Percentiles rank a stretch among this genome's conserved stretches.
phyloP scores from a whole-genome alignment of 2,329 filamentous ascomycete species.

The Gaeumannomyces sp. region DNA sequence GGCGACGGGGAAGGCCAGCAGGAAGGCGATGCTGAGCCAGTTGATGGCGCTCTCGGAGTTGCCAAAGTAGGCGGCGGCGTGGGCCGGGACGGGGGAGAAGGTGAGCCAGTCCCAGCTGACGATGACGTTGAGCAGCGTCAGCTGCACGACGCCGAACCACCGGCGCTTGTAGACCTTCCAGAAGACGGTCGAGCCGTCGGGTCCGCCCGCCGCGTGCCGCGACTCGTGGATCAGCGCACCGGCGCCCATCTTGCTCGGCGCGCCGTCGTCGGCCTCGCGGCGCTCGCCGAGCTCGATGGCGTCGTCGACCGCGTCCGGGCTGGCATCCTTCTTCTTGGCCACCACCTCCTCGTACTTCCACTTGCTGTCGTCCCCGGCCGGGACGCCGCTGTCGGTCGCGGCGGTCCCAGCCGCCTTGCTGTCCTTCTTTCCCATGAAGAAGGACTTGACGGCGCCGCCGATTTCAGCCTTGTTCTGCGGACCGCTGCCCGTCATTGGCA shows the following conservation, averaged over 20 bases:
- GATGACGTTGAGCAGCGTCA: constrained; percentile 85
- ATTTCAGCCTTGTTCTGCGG: not conserved
- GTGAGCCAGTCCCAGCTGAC: constrained; percentile 98
- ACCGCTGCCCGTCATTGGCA: too few species aligned
- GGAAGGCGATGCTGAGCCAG: constrained; percentile 83
- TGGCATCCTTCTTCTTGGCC: not conserved
- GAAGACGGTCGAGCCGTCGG: constrained; percentile 11
- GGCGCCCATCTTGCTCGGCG: not conserved
- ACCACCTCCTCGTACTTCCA: not conserved
- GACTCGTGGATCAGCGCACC: constrained; percentile 7
- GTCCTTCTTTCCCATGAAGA: constrained; percentile 7
- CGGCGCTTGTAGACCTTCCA: constrained; percentile 65
- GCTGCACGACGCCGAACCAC: constrained; percentile 79
- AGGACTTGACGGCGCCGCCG: not conserved
- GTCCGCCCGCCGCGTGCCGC: constrained; percentile 10
- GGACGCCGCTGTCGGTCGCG: not conserved
- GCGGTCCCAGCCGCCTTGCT: not conserved
- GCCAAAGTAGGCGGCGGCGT: constrained; percentile 67
- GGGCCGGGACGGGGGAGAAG: constrained; percentile 74
- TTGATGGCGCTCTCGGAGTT: constrained; percentile 75
- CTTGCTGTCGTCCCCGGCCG: too few species aligned
- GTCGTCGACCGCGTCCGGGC: not conserved
- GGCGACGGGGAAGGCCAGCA: constrained; percentile 73
- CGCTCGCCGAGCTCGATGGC: constrained; percentile 2
- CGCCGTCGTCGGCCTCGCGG: not conserved